phyloP scores from a whole-genome alignment of 768 basidiomycete species.

The Hysterangium stoloniferum region DNA sequence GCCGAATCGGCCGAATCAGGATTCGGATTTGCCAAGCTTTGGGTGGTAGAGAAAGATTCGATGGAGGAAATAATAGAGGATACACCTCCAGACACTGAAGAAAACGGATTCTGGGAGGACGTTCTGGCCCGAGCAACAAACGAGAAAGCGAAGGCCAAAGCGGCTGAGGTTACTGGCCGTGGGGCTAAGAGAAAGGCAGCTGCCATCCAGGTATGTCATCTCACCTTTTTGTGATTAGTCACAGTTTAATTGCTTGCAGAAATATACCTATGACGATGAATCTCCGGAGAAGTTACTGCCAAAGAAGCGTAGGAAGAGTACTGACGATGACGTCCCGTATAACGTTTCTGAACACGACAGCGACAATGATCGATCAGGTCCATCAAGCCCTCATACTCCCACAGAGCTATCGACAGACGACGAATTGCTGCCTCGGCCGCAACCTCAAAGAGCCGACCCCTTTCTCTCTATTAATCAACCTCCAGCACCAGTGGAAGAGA shows the following conservation, averaged over 20 bases:
- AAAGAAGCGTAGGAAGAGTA: slow-evolving; percentile 18
- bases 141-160: slow-evolving; percentile 38
- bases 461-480: too few relatives aligned
- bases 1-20: slow-evolving; percentile 42
- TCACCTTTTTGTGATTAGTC: not conserved
- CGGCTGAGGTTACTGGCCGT: slow-evolving; percentile 55
- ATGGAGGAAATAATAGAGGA: slow-evolving; percentile 62
- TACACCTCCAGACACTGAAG: slow-evolving; percentile 32
- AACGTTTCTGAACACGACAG: slow-evolving; percentile 18
- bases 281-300: slow-evolving; percentile 28
- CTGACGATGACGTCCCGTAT: slow-evolving; percentile 35
- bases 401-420: too few relatives aligned
- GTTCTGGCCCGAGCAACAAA: slow-evolving; percentile 47
- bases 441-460: too few relatives aligned
- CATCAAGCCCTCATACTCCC: not conserved
- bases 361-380: slow-evolving; percentile 13
- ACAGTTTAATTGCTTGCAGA: slow-evolving; percentile 15
- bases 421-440: too few relatives aligned
- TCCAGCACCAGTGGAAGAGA: too few relatives aligned
- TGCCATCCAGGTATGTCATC: slow-evolving; percentile 39
- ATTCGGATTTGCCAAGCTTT: slow-evolving; percentile 89
- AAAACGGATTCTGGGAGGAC: slow-evolving; percentile 76
- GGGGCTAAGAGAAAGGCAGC: slow-evolving; percentile 64
- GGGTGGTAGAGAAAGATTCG: slow-evolving; percentile 71
- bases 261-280: slow-evolving; percentile 29